These are phyloP conservation scores for Pulveroboletus ravenelii DNA, from an alignment of 768 basidiomycete genomes.

Conservation along the genomic window DNA sequence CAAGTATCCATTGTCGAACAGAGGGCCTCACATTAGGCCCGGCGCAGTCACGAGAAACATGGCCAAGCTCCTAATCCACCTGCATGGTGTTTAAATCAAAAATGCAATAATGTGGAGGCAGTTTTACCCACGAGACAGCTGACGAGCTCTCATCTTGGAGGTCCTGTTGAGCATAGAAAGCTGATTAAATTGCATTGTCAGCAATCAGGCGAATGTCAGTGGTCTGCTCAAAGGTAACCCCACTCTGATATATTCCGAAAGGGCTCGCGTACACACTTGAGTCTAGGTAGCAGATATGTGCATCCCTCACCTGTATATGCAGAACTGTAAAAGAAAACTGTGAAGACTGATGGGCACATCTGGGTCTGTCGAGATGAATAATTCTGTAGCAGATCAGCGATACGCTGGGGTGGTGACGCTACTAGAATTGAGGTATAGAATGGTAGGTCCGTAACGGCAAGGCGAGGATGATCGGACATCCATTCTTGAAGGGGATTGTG, in stretches of 20 bases:
- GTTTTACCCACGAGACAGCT: slow-evolving; percentile 20
- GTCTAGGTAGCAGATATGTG: neutral
- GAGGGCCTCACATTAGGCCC: slow-evolving; percentile 21
- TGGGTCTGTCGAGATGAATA: no score
- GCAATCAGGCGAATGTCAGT: neutral
- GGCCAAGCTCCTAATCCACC: slow-evolving; percentile 26
- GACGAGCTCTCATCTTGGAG: slow-evolving; percentile 21
- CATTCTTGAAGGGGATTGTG: no score
- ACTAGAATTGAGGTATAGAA: no score
- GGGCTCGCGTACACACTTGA: slow-evolving; percentile 13
- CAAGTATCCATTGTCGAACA: slow-evolving; percentile 29
- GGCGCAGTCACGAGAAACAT: slow-evolving; percentile 15
- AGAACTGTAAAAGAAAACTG: slow-evolving; percentile 26
- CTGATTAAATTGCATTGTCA: slow-evolving; percentile 2
- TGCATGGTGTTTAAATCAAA: neutral
- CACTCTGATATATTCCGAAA: slow-evolving; percentile 31
- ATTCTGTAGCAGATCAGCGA: no score
- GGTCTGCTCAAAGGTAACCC: neutral
- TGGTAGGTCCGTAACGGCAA: no score
- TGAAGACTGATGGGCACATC: neutral
- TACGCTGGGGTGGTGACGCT: no score
- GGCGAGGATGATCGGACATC: no score
- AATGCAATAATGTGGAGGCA: no score
- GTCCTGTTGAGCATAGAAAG: slow-evolving; percentile 19
- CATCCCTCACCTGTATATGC: slow-evolving; percentile 21